Conservation (phyloP, 257 asterid genomes). For the Gentiana straminea region DNA sequence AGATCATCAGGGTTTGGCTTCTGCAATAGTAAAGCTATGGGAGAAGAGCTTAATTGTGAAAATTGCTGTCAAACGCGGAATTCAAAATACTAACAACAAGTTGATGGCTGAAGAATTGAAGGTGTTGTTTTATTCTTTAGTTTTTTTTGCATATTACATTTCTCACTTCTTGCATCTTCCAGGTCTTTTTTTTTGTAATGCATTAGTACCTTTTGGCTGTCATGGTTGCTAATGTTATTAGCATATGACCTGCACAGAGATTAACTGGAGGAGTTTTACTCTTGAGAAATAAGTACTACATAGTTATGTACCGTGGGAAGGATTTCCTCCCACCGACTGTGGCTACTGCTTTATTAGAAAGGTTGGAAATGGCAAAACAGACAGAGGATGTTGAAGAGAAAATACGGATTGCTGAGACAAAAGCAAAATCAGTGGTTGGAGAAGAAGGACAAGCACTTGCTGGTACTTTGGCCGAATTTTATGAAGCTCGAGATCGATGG, state of each 20-base stretch:
- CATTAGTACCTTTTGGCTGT: too few relatives aligned
- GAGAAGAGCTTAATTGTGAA: conserved; percentile 88
- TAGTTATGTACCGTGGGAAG: conserved; percentile 91
- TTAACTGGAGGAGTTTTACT: conserved; percentile 90
- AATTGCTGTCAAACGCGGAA: conserved; percentile 99
- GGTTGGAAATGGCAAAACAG: conserved; percentile 77
- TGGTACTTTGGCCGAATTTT: conserved; percentile 91
- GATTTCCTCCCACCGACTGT: conserved; percentile 88
- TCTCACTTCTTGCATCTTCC: too few relatives aligned
- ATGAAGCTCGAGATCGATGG: conserved; percentile 91
- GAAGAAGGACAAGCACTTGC: conserved; percentile 47
- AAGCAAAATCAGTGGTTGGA: conserved; percentile 24
- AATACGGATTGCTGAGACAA: conserved; percentile 35
- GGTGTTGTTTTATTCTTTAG: conserved; percentile 32
- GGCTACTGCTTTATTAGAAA: conserved; percentile 70
- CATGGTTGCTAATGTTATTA: background rate
- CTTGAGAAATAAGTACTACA: conserved; percentile 87
- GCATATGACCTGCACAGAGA: conserved; percentile 26
- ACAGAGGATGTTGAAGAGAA: conserved; percentile 83
- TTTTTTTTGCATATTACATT: background rate
- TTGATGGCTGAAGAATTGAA: conserved; percentile 93
- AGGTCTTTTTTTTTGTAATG: too few relatives aligned
- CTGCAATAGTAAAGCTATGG: conserved; percentile 86
- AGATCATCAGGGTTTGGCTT: conserved; percentile 94
- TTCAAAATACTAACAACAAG: conserved; percentile 93